Evolutionary conservation across 2,329 filamentous ascomycete genomes (phyloP), one percentile per base, ranked within the genome.

Genomic region (Apiospora hydei): DNA sequence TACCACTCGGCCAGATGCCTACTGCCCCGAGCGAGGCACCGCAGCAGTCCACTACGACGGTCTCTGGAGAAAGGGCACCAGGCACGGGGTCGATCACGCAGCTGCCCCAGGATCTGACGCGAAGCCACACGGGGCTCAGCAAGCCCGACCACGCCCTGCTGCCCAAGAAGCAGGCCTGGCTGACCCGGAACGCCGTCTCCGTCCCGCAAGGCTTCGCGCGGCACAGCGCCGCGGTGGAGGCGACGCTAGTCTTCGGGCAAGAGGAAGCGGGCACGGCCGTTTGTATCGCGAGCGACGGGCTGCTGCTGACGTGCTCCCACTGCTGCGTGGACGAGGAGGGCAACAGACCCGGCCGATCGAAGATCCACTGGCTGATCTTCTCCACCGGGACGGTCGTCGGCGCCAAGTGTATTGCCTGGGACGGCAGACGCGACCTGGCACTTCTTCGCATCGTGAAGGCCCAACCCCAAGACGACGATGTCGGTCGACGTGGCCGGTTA

Each of bases 201-300:
- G 26, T 73, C 13, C 73, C 74, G 4, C 7, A 49, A 18, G 70
- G 71, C 24, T 72, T 75, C 49, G 21, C 51, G 24, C 49, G 51
- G 30, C 71, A 71, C 13, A 57, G 47, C 0, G 47, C 70, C 30
- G 21, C 57, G 16, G 38, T 74, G 34, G 69, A 70, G n/a, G 77
- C 81, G 46, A 83, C 82, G 5, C 80, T 87, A 6, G 82, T 88
- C 34, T 88, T 88, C 73, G 84, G 84, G 0, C 85, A 86, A 72
- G 77, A 84, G 38, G 83, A 86, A 73, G 86, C 86, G 6, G 85
- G 86, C 6, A 88, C 86, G 1, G 87, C 86, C 0, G 82, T 88
- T 2, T 88, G 85, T 73, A 83, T 88, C 46, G 81, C 83, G 46
- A 49, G 46, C 0, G 74, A 81, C 3, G 86, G 87, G 5, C 78